phyloP scores from a whole-genome alignment of 1,284 basidiomycete species.

The Malassezia nana region DNA sequence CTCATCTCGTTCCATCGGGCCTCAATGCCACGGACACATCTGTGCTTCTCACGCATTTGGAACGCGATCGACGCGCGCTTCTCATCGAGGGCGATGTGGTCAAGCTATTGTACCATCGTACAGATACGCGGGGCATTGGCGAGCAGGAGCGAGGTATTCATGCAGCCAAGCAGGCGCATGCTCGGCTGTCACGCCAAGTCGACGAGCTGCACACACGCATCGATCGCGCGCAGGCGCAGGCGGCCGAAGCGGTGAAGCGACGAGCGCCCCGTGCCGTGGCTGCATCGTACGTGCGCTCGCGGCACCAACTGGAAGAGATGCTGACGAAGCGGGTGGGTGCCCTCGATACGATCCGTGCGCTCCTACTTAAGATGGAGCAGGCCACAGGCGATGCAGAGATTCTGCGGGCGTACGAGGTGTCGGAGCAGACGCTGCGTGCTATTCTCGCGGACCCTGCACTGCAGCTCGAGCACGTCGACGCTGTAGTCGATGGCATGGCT shows the following conservation, averaged over 20 bases:
- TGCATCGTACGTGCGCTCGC: slow-evolving; percentile 63
- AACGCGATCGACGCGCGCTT: slow-evolving; percentile 62
- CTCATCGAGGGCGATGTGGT: slow-evolving; percentile 51
- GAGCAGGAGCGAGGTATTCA: slow-evolving; percentile 65
- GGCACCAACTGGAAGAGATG: slow-evolving; percentile 69
- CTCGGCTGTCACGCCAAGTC: slow-evolving; percentile 60
- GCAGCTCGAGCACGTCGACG: slow-evolving; percentile 65
- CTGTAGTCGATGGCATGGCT: slow-evolving; percentile 74
- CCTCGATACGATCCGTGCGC: slow-evolving; percentile 63
- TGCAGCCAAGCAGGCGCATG: slow-evolving; percentile 61
- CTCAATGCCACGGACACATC: slow-evolving; percentile 1
- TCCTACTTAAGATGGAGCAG: slow-evolving; percentile 71
- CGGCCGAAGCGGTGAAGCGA: slow-evolving; percentile 58
- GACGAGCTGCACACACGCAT: slow-evolving; percentile 60
- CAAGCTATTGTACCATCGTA: neutral
- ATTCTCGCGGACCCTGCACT: slow-evolving; percentile 72
- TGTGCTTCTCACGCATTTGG: slow-evolving; percentile 64
- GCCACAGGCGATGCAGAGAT: slow-evolving; percentile 84
- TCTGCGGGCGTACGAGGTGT: slow-evolving; percentile 71
- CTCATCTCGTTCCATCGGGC: neutral
- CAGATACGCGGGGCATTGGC: slow-evolving; percentile 51
- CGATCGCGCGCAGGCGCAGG: slow-evolving; percentile 62
- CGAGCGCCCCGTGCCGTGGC: slow-evolving; percentile 63
- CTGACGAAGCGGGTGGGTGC: slow-evolving; percentile 64
- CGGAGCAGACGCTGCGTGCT: slow-evolving; percentile 62